Evolutionary conservation across 2,329 filamentous ascomycete species (phyloP).

Genomic region (Chrysosphaeria jannelii): DNA sequence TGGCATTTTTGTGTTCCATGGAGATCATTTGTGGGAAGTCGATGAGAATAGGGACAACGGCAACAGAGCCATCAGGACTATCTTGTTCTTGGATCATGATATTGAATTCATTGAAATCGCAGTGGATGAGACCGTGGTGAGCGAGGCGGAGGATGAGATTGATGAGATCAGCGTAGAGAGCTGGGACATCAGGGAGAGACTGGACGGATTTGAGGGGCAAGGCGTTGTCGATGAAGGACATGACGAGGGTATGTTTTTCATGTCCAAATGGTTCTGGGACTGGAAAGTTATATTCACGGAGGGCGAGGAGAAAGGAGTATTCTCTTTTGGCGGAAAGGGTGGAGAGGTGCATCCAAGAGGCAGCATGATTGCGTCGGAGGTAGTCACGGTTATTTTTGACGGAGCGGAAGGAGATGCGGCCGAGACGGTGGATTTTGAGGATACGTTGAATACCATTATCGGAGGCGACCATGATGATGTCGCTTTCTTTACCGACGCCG

Average conservation of each 20-base stretch:
- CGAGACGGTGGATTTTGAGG: constrained; percentile 84
- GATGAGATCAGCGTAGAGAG: constrained; percentile 79
- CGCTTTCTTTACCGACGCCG: constrained; percentile 89
- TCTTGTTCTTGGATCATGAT: constrained; percentile 63
- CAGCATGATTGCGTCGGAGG: constrained; percentile 38
- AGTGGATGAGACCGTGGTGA: constrained; percentile 71
- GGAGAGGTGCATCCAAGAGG: constrained; percentile 96
- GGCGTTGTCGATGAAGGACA: constrained; percentile 79
- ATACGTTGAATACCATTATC: constrained; percentile 48
- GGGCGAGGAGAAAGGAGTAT: constrained; percentile 73
- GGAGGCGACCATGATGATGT: constrained; percentile 81
- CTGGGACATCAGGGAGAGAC: constrained; percentile 50
- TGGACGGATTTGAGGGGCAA: constrained; percentile 77
- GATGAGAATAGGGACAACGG: constrained; percentile 55
- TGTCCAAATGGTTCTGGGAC: constrained; percentile 72
- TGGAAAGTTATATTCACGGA: constrained; percentile 58
- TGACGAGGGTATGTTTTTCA: constrained; percentile 84
- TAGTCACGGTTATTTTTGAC: constrained; percentile 95
- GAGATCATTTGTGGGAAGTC: constrained; percentile 98
- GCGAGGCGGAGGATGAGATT: constrained; percentile 60
- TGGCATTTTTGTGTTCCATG: constrained; percentile 72
- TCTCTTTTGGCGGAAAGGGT: constrained; percentile 80
- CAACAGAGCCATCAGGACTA: constrained; percentile 24
- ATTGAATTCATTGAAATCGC: constrained; percentile 98
- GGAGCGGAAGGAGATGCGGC: constrained; percentile 84